Evolutionary conservation across 2,329 filamentous ascomycete genomes (phyloP).

Genomic region (Verticillium zaregamsianum): DNA sequence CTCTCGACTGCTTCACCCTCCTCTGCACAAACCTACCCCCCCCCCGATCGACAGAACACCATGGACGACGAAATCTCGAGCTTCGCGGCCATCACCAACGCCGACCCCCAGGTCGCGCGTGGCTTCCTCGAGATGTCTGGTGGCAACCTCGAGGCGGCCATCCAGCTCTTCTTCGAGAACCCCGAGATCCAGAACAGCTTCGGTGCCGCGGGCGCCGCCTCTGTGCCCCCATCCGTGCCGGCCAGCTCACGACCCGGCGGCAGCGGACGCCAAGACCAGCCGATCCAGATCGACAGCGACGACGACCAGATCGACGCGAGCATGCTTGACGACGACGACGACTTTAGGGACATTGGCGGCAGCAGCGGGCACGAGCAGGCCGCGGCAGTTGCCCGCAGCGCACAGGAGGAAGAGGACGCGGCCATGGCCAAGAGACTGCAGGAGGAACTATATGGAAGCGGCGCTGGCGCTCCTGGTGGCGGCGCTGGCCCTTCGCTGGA

Average conservation of each 20-base stretch:
- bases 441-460: constrained; percentile 77
- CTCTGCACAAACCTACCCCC: not conserved
- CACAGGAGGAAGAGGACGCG: constrained; percentile 79
- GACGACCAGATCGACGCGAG: constrained; percentile 55
- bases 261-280: not conserved
- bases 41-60: constrained; percentile 10
- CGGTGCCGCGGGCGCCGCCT: constrained; percentile 22
- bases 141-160: constrained; percentile 77
- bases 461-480: constrained; percentile 29
- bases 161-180: constrained; percentile 87
- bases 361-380: constrained; percentile 35
- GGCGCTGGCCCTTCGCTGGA: constrained; percentile 41
- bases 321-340: constrained; percentile 30
- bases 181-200: constrained; percentile 62
- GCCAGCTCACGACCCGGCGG: constrained; percentile 19
- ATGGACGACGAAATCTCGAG: constrained; percentile 73
- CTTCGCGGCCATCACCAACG: constrained; percentile 79
- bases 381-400: constrained; percentile 37
- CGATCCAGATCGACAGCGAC: constrained; percentile 72
- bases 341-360: constrained; percentile 29
- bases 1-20: not conserved
- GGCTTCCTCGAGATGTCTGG: constrained; percentile 85
- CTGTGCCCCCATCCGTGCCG: constrained; percentile 19
- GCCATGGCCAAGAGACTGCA: constrained; percentile 89
- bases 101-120: constrained; percentile 67